A percentile compares a stretch with the other conserved stretches of the same genome.
Evolutionary conservation across 179 eudicot genomes (phyloP).

Genomic region (Silene vulgaris): DNA sequence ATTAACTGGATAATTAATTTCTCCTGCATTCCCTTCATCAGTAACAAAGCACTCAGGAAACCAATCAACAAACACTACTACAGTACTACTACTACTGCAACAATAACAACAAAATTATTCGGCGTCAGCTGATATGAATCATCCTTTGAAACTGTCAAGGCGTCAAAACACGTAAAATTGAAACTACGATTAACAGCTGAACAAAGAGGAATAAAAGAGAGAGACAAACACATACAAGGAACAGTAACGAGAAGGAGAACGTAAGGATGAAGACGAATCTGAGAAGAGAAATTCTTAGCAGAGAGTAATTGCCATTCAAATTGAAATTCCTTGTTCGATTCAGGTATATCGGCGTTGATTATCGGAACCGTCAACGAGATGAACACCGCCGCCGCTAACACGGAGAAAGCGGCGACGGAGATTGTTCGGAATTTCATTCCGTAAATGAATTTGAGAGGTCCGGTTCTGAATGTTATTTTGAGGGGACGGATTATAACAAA

Average conservation of each 20-base stretch:
- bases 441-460: too few relatives aligned
- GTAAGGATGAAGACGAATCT: constrained; percentile 58
- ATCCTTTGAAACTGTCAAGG: too few relatives aligned
- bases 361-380: neutral
- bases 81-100: too few relatives aligned
- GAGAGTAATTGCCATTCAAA: constrained; percentile 58
- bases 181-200: neutral
- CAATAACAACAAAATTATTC: too few relatives aligned
- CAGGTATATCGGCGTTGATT: constrained; percentile 21
- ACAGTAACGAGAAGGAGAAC: constrained; percentile 62
- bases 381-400: neutral
- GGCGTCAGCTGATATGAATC: too few relatives aligned
- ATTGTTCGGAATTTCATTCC: neutral
- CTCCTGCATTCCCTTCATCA: too few relatives aligned
- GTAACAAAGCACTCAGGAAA: too few relatives aligned
- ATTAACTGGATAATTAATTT: too few relatives aligned
- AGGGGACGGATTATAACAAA: too few relatives aligned
- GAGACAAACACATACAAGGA: constrained; percentile 43
- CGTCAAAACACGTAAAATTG: too few relatives aligned
- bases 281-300: constrained; percentile 57
- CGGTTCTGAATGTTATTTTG: too few relatives aligned
- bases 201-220: neutral
- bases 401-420: neutral
- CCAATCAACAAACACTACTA: too few relatives aligned
- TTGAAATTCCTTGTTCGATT: constrained; percentile 2